Base-by-base conservation (phyloP, 345 rosid species). In the Sisymbrium irio region DNA sequence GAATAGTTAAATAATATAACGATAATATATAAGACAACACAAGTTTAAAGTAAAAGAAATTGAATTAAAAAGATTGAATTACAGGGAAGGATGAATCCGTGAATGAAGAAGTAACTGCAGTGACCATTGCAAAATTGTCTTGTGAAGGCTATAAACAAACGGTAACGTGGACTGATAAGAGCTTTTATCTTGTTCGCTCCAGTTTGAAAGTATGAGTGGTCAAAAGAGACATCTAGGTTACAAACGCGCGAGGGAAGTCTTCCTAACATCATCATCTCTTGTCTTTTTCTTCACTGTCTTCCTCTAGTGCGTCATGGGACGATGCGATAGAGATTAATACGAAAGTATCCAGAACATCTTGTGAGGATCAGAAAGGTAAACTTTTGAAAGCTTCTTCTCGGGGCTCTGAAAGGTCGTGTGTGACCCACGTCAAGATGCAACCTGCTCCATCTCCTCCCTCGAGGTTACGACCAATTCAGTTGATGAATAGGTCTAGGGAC, bases 261-360 rank as follows among this genome's bases (percentile, higher is more conserved):
- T 65, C 42, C 10, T 74, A 6, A 74, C 77, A 39, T 74, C 77
- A 13, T 56, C 77, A 27, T 74, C 77, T 46, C 72, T n/a, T 74
- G 9, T 74, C 66, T 14, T 74, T 74, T 30, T 65, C 65, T 56
- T 65, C 77, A 7, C 1, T 65, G 9, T 74, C 77, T 74, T 74
- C 60, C 50, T 57, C 66, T 55, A 6, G 3, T 37, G 3, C 64
- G 0, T 57, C 77, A 7, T 58, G 30, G 39, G 77, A 56, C 46
- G 65, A 65, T 45, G 59, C 65, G 3, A 9, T 55, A 20, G 65
- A 73, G 57, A 2, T 19, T 9, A 45, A 33, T 0, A 42, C 13
- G 0, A 35, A 73, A 65, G 32, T 14, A 10, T 12, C 39, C 9
- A 56, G 8, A 41, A n/a, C 36, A 40, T 40, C 27, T 50, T 19